A percentile compares a stretch with the other conserved stretches of the same genome.
These are phyloP conservation scores for Hymenoscyphus repandus DNA, from an alignment of 2,329 filamentous ascomycete genomes.

Conservation along the genomic window DNA sequence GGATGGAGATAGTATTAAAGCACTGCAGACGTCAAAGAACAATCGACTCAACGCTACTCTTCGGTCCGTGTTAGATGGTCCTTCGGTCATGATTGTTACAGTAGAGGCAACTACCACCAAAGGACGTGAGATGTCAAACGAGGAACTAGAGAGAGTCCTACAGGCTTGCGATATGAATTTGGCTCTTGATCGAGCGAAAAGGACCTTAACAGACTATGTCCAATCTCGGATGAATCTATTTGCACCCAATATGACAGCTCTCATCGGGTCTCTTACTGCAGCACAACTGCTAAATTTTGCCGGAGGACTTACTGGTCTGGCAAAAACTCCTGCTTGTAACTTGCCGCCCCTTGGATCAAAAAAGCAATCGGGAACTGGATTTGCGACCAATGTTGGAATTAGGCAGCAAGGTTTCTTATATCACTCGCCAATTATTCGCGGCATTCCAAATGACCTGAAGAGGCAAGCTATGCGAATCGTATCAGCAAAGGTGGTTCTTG, in stretches of 20 bases:
- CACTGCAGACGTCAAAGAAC: slow-evolving; percentile 67
- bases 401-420: slow-evolving; percentile 92
- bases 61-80: slow-evolving; percentile 77
- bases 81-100: slow-evolving; percentile 90
- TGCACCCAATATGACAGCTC: slow-evolving; percentile 84
- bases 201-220: slow-evolving; percentile 84
- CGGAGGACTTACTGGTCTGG: slow-evolving; percentile 80
- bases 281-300: slow-evolving; percentile 95
- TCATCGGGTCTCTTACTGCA: slow-evolving; percentile 88
- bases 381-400: slow-evolving; percentile 88
- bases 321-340: slow-evolving; percentile 91
- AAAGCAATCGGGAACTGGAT: slow-evolving; percentile 70
- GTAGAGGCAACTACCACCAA: slow-evolving; percentile 89
- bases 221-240: slow-evolving; percentile 96
- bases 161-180: slow-evolving; percentile 83
- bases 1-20: slow-evolving; percentile 74
- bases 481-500: slow-evolving; percentile 87
- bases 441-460: slow-evolving; percentile 80
- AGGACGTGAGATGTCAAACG: slow-evolving; percentile 69
- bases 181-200: slow-evolving; percentile 82
- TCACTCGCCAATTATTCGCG: slow-evolving; percentile 81
- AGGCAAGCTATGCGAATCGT: slow-evolving; percentile 94
- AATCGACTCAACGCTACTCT: slow-evolving; percentile 74
- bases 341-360: slow-evolving; percentile 87
- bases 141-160: slow-evolving; percentile 68